Evolutionary conservation across 164 flowering plant genomes (phyloP).

Genomic region (Annona squamosa): DNA sequence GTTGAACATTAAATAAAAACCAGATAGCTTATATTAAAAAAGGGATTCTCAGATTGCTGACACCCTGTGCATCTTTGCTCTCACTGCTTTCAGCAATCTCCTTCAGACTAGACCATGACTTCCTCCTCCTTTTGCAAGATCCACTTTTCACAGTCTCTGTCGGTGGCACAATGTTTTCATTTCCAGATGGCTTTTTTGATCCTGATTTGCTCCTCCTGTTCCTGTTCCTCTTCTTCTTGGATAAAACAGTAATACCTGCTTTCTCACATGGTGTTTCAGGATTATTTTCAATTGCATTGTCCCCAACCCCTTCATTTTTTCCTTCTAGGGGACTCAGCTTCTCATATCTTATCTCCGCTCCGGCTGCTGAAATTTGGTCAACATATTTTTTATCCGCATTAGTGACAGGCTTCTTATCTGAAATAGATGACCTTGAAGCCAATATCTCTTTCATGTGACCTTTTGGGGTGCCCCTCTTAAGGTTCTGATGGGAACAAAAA

Average conservation of each 20-base stretch:
- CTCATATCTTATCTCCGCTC: background rate
- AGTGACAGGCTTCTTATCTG: background rate
- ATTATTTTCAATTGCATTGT: conserved; percentile 7
- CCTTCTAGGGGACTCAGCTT: background rate
- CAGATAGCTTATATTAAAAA: conserved; percentile 24
- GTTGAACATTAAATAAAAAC: background rate
- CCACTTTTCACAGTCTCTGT: conserved; percentile 2
- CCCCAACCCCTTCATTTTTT: conserved; percentile 5
- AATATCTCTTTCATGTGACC: conserved; percentile 50
- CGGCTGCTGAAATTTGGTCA: conserved; percentile 1
- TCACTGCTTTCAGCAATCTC: conserved; percentile 12
- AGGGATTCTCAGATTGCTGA: conserved; percentile 39
- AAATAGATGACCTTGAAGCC: conserved; percentile 20
- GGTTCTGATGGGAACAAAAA: conserved; percentile 56
- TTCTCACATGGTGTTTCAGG: conserved; percentile 33
- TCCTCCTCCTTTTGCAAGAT: conserved; percentile 15
- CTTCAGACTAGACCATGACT: conserved; percentile 16
- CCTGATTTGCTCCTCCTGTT: background rate
- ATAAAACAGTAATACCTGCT: conserved; percentile 14
- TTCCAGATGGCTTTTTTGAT: background rate
- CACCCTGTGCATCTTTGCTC: conserved; percentile 1
- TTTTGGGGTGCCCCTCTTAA: conserved; percentile 61
- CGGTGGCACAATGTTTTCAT: conserved; percentile 19
- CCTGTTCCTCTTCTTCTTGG: conserved; percentile 31
- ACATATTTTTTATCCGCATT: background rate